Evolutionary conservation across 129 eudicot species (phyloP).

Genomic region (Tanacetum coccineum): DNA sequence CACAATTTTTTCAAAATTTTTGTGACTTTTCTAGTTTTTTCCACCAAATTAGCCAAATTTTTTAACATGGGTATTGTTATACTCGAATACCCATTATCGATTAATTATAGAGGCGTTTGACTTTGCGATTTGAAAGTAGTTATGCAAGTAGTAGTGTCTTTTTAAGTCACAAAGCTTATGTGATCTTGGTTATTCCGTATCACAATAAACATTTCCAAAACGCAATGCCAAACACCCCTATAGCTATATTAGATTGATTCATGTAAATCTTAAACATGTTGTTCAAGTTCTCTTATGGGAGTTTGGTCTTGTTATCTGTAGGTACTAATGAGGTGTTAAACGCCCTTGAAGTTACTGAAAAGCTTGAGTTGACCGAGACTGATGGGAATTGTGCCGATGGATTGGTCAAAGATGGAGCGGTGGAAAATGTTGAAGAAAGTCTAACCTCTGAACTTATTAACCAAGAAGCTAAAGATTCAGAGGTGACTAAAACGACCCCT

Average conservation of each 20-base stretch:
- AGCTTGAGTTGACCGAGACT: conserved; percentile 7
- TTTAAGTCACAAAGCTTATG: too few species aligned
- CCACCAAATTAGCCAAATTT: background rate
- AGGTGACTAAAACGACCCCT: conserved; percentile 8
- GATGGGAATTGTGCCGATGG: conserved; percentile 6
- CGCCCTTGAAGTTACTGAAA: conserved; percentile 13
- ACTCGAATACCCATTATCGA: too few species aligned
- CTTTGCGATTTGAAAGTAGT: too few species aligned
- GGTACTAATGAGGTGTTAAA: conserved; percentile 26
- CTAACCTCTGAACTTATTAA: conserved; percentile 12
- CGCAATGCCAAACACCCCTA: conserved; percentile 2
- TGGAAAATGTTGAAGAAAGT: conserved; percentile 16
- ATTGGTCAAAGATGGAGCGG: conserved; percentile 22
- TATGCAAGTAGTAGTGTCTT: too few species aligned
- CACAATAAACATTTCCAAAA: background rate
- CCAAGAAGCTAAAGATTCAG: conserved; percentile 22
- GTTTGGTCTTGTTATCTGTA: conserved; percentile 1
- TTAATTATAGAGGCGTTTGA: too few species aligned
- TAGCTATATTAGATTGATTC: background rate
- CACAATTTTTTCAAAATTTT: too few species aligned
- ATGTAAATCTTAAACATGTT: background rate
- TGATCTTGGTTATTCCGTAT: too few species aligned
- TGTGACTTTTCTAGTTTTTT: background rate
- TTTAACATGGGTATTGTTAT: background rate
- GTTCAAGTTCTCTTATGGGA: conserved; percentile 8